A percentile compares a stretch with the other conserved stretches of the same genome.
These are phyloP conservation scores for Camellia oleifera DNA, from an alignment of 179 eudicot species.

Conservation along the genomic window DNA sequence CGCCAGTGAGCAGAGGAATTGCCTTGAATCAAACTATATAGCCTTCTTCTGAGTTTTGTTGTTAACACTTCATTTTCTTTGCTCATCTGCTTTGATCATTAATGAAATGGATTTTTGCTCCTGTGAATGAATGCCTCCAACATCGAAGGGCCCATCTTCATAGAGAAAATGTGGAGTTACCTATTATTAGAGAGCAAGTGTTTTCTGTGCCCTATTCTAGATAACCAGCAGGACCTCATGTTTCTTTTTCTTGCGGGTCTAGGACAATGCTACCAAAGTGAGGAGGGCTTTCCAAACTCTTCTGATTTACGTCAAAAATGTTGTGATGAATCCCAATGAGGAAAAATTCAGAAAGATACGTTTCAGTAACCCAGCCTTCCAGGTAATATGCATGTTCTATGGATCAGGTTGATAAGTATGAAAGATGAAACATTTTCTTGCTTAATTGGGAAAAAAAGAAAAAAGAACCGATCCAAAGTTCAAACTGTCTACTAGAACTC, in stretches of 20 bases:
- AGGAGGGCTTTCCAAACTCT: conserved; percentile 76
- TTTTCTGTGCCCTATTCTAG: not conserved
- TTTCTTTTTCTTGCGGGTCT: conserved; percentile 16
- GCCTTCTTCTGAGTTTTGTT: not conserved
- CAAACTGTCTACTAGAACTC: not conserved
- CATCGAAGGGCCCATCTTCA: conserved; percentile 5
- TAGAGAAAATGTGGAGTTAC: not conserved
- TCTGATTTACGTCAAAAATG: conserved; percentile 56
- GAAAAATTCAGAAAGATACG: conserved; percentile 70
- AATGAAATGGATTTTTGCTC: not conserved
- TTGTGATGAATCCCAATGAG: conserved; percentile 54
- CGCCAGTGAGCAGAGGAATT: not conserved
- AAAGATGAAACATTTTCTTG: not conserved
- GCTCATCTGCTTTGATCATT: not conserved
- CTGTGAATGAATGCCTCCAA: not conserved
- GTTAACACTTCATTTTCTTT: not conserved
- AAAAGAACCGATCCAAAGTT: not conserved
- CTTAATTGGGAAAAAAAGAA: not conserved
- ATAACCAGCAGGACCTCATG: not conserved
- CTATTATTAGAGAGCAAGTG: not conserved
- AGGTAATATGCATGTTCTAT: conserved; percentile 37
- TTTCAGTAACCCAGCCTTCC: conserved; percentile 66
- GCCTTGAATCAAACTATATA: not conserved
- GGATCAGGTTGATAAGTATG: not conserved
- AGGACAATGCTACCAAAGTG: conserved; percentile 58